Percentiles rank a stretch among this genome's conserved stretches.
Evolutionary conservation across 345 rosid genomes (phyloP).

Genomic region (Eucalyptus curtisii): DNA sequence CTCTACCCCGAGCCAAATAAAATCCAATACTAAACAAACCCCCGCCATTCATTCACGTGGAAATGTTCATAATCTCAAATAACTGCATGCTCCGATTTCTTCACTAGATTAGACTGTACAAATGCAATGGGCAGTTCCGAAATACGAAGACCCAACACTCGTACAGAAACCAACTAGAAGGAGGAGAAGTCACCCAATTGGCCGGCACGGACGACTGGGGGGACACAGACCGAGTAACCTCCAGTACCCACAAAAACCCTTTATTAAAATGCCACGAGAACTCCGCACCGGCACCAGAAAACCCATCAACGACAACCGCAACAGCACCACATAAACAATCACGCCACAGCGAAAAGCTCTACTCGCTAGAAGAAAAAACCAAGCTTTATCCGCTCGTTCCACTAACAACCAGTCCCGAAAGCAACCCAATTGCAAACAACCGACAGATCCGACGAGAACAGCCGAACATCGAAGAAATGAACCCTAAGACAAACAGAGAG

Average conservation of each 20-base stretch:
- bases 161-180: neutral
- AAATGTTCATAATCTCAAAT: neutral
- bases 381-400: neutral
- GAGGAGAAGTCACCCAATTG: neutral
- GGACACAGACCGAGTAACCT: neutral
- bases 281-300: neutral
- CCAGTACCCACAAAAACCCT: neutral
- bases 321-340: neutral
- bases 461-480: neutral
- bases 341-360: neutral
- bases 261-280: neutral
- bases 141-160: neutral
- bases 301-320: neutral
- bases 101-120: neutral
- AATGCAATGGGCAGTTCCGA: neutral
- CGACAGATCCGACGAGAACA: neutral
- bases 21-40: neutral
- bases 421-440: neutral
- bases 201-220: neutral
- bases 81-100: neutral
- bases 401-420: neutral
- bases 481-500: neutral
- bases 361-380: neutral
- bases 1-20: neutral
- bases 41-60: neutral